Evolutionary conservation across 352 stramenopile genomes (phyloP), one percentile per base, ranked within the genome.

Genomic region (Thraustotheca clavata): DNA sequence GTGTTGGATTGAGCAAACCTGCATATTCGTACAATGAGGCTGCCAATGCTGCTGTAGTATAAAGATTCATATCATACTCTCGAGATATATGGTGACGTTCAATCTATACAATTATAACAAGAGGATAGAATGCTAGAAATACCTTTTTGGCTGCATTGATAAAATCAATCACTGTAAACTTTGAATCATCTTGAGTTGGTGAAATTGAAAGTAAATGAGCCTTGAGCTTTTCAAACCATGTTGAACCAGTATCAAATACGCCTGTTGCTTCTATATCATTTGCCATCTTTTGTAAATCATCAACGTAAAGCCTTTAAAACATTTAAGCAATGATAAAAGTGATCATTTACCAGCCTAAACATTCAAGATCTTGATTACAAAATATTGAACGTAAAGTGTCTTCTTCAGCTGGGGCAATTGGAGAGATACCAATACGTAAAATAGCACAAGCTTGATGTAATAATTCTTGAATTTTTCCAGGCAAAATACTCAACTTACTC

Each of bases 341-440:
- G n/a, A n/a, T n/a, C n/a, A n/a, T n/a, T n/a, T 39, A 65, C 57
- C 57, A 65, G n/a, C 57, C 57, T 4, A 65, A n/a, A 18, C 57
- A 65, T 20, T 65, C 57, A 6, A 18, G 41, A 32, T 65, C 57
- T 12, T 55, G 38, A 20, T 65, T 52, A 35, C 47, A 34, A 33
- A 65, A 65, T 6, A 46, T 46, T 47, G 52, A 65, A n/a, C 57
- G 57, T 6, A 65, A 27, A 29, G 57, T 65, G 36, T 65, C 57
- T 4, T 54, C 18, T 20, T 65, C 57, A 7, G 40, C 38, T 7
- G 38, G 26, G n/a, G 57, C 41, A 32, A 65, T 43, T 9, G 57
- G 5, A 1, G 27, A 29, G 20, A 65, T 34, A 46, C 38, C 57
- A 3, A 18, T 9, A 22, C 26, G 14, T 14, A 65, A 9, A 12